Evolutionary conservation across 129 eudicot species (phyloP).

Genomic region (Artemisia annua): DNA sequence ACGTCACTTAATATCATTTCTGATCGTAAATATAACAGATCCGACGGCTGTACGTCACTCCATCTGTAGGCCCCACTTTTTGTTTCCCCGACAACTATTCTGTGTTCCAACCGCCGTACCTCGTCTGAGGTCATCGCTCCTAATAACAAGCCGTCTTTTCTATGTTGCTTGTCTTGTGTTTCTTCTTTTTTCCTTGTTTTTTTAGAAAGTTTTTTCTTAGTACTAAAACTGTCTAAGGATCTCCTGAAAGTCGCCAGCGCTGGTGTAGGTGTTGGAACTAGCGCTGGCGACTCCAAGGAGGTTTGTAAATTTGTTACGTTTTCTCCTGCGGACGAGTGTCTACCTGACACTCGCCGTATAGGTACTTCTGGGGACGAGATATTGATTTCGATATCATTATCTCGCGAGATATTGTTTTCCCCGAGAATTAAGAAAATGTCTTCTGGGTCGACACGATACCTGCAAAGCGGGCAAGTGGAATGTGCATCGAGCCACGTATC

Average conservation of each 20-base stretch:
- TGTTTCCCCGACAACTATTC: slow-evolving; percentile 41
- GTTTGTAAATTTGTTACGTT: slow-evolving; percentile 25
- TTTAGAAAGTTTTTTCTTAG: slow-evolving; percentile 6
- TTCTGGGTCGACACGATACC: slow-evolving; percentile 82
- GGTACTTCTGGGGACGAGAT: background rate
- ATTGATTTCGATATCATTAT: background rate
- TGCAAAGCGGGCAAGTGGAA: slow-evolving; percentile 93
- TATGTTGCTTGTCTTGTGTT: background rate
- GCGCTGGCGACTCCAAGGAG: slow-evolving; percentile 5
- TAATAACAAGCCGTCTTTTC: slow-evolving; percentile 62
- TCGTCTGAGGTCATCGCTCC: slow-evolving; percentile 20
- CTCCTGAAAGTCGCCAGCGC: slow-evolving; percentile 16
- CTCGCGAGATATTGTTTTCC: slow-evolving; percentile 25
- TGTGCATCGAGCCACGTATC: slow-evolving; percentile 97
- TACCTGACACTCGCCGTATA: slow-evolving; percentile 53
- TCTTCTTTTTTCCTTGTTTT: slow-evolving; percentile 8
- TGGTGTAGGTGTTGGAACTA: background rate
- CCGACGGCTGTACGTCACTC: slow-evolving; percentile 87
- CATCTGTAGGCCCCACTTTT: slow-evolving; percentile 42
- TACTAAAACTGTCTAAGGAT: slow-evolving; percentile 34
- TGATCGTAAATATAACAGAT: slow-evolving; percentile 57
- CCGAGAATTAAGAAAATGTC: slow-evolving; percentile 52
- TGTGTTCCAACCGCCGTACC: slow-evolving; percentile 43
- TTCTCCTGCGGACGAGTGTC: slow-evolving; percentile 71
- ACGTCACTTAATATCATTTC: slow-evolving; percentile 66